A percentile compares a stretch with the other conserved stretches of the same genome.
Conservation (phyloP, 148 eudicot genomes). For the Vaccinium myrtillus region DNA sequence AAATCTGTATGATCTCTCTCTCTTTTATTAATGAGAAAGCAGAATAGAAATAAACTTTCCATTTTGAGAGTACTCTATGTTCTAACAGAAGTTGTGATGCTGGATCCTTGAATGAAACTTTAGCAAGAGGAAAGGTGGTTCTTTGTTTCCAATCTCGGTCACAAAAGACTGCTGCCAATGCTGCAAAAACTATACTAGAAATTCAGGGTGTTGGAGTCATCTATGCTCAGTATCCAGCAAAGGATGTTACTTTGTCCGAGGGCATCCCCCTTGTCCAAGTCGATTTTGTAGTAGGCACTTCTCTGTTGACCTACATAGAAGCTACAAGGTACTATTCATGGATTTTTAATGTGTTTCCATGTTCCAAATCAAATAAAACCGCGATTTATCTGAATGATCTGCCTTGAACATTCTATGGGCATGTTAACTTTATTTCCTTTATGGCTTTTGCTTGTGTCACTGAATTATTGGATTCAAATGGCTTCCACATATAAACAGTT, state of each 20-base stretch:
- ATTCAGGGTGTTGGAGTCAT: slow-evolving; percentile 30
- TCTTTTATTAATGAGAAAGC: background rate
- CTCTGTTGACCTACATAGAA: slow-evolving; percentile 28
- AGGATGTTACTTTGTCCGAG: slow-evolving; percentile 19
- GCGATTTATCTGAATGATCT: background rate
- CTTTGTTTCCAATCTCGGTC: slow-evolving; percentile 32
- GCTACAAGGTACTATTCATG: slow-evolving; percentile 25
- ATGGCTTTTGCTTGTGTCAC: background rate
- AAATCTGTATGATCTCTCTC: background rate
- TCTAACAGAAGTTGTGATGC: slow-evolving; percentile 28
- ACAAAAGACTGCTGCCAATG: slow-evolving; percentile 22
- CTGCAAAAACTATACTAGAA: slow-evolving; percentile 19
- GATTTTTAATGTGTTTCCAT: background rate
- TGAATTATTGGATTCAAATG: background rate
- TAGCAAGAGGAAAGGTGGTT: slow-evolving; percentile 37
- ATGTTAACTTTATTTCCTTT: background rate
- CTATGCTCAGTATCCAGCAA: slow-evolving; percentile 29
- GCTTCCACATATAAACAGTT: background rate
- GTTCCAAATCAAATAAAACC: background rate
- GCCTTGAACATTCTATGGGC: background rate
- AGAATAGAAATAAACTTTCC: background rate
- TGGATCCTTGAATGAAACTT: slow-evolving; percentile 32
- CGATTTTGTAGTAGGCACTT: slow-evolving; percentile 29
- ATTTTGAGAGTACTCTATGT: background rate
- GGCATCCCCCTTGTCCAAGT: slow-evolving; percentile 34